A percentile compares a stretch with the other conserved stretches of the same genome.
phyloP scores from a whole-genome alignment of 2,329 filamentous ascomycete species.

The Botrytis porri region DNA sequence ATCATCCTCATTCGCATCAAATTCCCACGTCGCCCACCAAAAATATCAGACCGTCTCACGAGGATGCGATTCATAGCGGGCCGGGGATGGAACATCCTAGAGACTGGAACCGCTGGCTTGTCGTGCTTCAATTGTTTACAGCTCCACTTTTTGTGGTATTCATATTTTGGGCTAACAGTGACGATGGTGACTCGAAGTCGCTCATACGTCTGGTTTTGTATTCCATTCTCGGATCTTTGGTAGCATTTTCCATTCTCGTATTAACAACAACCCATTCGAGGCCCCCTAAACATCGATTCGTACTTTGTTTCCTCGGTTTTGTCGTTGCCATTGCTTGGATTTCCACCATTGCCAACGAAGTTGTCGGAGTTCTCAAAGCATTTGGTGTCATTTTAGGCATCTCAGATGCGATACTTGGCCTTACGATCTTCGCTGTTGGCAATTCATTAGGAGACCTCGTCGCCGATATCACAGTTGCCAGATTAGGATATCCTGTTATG shows the following conservation, averaged over 20 bases:
- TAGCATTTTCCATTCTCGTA: slow-evolving; percentile 65
- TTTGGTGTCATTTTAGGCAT: slow-evolving; percentile 90
- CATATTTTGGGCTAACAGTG: slow-evolving; percentile 69
- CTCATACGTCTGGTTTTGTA: slow-evolving; percentile 58
- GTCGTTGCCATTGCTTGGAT: slow-evolving; percentile 94
- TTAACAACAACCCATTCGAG: slow-evolving; percentile 64
- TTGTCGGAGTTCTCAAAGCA: slow-evolving; percentile 91
- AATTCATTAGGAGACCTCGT: slow-evolving; percentile 94
- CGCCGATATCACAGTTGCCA: slow-evolving; percentile 89
- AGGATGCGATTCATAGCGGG: slow-evolving; percentile 17
- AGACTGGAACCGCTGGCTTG: slow-evolving; percentile 88
- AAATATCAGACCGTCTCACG: slow-evolving; percentile 16
- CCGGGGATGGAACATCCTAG: slow-evolving; percentile 19
- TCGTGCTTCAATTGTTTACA: slow-evolving; percentile 79
- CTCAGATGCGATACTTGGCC: slow-evolving; percentile 87
- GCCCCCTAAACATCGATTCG: slow-evolving; percentile 69
- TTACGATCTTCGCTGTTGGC: slow-evolving; percentile 94
- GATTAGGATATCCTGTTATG: slow-evolving; percentile 95
- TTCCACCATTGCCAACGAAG: slow-evolving; percentile 89
- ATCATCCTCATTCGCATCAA: slow-evolving; percentile 28
- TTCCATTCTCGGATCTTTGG: slow-evolving; percentile 66
- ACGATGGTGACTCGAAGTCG: slow-evolving; percentile 52
- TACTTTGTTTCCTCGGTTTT: slow-evolving; percentile 88
- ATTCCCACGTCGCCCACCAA: slow-evolving; percentile 21
- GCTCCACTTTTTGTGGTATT: slow-evolving; percentile 80